Conservation (phyloP, 768 basidiomycete species). For the Lentinula detonsa region DNA sequence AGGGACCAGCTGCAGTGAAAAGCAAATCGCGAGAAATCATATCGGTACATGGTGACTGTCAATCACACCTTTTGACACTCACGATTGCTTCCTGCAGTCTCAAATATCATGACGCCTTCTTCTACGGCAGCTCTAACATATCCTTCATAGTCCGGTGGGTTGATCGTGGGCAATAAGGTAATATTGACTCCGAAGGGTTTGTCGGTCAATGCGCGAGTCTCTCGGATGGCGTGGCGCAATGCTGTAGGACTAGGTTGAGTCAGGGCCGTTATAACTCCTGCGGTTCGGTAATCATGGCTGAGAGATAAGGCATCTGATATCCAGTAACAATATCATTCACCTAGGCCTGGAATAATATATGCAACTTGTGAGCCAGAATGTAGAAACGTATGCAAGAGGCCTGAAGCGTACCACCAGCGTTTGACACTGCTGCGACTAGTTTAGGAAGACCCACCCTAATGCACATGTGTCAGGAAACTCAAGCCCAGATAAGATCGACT, state of each 20-base stretch:
- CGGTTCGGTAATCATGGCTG: background rate
- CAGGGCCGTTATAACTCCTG: conserved; percentile 80
- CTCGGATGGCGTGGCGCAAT: conserved; percentile 70
- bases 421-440: conserved; percentile 72
- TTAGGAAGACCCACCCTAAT: conserved; percentile 73
- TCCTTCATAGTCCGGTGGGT: conserved; percentile 81
- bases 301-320: background rate
- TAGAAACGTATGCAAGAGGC: background rate
- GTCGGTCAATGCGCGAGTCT: conserved; percentile 62
- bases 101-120: conserved; percentile 84
- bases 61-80: conserved; percentile 17
- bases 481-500: background rate
- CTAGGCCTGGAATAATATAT: background rate
- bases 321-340: background rate
- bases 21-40: background rate
- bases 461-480: background rate
- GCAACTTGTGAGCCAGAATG: background rate
- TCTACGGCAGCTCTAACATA: conserved; percentile 79
- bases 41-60: background rate
- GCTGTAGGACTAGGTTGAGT: conserved; percentile 85
- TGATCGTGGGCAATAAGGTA: conserved; percentile 83
- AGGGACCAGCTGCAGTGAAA: conserved; percentile 50
- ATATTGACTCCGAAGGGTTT: conserved; percentile 85
- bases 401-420: conserved; percentile 76
- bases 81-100: conserved; percentile 93